Evolutionary conservation across 208 protist genomes (phyloP), one percentile per base, ranked within the genome.

Genomic region (Zelonia costaricensis): DNA sequence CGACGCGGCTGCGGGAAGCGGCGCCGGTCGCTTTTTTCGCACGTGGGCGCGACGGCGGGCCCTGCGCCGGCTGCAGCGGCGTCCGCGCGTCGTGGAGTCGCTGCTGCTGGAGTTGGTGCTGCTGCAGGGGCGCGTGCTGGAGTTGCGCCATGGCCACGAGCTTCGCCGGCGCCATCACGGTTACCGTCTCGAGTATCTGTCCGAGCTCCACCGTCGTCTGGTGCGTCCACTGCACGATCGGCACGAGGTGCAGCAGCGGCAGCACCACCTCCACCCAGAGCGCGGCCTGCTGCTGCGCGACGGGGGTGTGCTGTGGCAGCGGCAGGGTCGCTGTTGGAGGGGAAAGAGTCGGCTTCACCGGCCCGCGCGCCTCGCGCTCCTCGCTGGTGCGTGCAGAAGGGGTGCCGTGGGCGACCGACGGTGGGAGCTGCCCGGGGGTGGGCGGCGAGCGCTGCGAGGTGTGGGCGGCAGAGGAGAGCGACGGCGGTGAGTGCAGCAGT

Each of bases 161-260:
- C 35, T 55, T 61, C 18, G 57, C 38, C 15, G 67, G 49, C 16
- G 57, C 44, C 8, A 53, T 35, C 4, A 69, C 39, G 1, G 54
- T 35, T 18, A 65, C 62, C 20, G 39, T 60, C 38, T 52, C 58
- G 35, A 80, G 60, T 36, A 78, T 31, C 23, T 51, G 47, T 12
- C 64, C 70, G 36, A 84, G 59, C 27, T 69, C 51, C 4, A 40
- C 4, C 30, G 78, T 46, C 42, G 69, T 58, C 20, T 69, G 49
- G 18, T 49, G 40, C n/a, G 57, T 53, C 78, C 78, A 84, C 18
- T 38, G 44, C 27, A 75, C 64, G 33, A 69, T 58, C 30, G 72
- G 62, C 23, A 84, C 58, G 49, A 64, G 35, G 53, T 84, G 73
- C 31, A 84, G 69, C 44, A 80, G 30, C 33, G 78, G 69, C 36